Conservation (phyloP, 805 yeast species). For the Zygoascus tannicola region DNA sequence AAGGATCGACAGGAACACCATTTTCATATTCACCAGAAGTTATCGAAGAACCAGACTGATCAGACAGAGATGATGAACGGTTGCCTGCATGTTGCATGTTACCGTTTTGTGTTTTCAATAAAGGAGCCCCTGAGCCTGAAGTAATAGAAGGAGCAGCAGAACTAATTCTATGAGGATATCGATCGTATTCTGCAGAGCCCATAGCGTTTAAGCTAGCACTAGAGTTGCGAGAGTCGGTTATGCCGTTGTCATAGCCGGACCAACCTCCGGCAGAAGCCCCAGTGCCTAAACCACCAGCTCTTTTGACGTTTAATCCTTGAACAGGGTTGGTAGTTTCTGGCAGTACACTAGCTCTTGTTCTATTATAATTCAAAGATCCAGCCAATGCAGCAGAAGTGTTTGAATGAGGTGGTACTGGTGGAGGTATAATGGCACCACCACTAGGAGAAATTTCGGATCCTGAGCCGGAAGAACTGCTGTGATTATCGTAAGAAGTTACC, state of each 20-base stretch:
- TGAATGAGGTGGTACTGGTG: background rate
- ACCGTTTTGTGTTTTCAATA: conserved; percentile 7
- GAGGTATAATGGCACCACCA: background rate
- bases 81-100: conserved; percentile 2
- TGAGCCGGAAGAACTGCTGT: background rate
- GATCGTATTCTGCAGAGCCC: conserved; percentile 26
- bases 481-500: conserved; percentile 14
- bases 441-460: background rate
- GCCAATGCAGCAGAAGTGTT: background rate
- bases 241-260: conserved; percentile 7
- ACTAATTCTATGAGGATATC: conserved; percentile 27
- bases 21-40: conserved; percentile 14
- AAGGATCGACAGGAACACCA: conserved; percentile 18
- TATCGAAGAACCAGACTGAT: conserved; percentile 17
- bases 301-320: background rate
- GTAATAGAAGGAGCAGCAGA: conserved; percentile 21
- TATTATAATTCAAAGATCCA: background rate
- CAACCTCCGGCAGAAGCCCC: background rate
- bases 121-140: conserved; percentile 16
- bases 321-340: background rate
- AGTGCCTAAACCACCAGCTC: background rate
- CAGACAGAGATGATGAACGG: conserved; percentile 14
- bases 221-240: conserved; percentile 16
- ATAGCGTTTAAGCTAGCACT: conserved; percentile 17
- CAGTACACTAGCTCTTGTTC: conserved; percentile 1